Evolutionary conservation across 1,284 basidiomycete species (phyloP), one percentile per base, ranked within the genome.

Genomic region (Butyriboletus appendiculatus): DNA sequence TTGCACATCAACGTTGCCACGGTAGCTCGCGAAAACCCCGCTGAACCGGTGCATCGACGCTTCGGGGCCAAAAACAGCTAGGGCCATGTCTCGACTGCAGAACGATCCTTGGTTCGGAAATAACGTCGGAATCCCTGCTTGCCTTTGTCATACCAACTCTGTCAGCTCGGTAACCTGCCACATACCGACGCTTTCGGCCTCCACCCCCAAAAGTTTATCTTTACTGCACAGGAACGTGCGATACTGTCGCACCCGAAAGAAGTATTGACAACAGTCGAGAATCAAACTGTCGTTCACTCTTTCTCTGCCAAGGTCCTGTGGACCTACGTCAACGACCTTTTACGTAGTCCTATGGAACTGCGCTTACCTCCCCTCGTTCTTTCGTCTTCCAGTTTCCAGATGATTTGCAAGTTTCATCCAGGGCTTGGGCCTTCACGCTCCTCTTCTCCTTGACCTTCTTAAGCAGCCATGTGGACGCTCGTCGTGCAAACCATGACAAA

Each of bases 231-330:
- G 63, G 49, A 80, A 65, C 12, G 80, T 82, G 49, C 62, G 72
- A 42, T 72, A 67, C 52, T 58, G 66, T 42, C 65, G 71, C 24
- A 60, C 55, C 16, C 45, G 60, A 20, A 44, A 50, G 63, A 85
- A 89, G 66, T 82, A 87, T 58, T 76, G 69, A 62, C 84, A 87
- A 61, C 89, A 92, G 65, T 90, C 88, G 41, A 87, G 70, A 60
- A 92, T 90, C 30, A 84, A 69, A 45, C 77, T 75, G 63, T 92
- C 89, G 61, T 89, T 90, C 49, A 63, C 67, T 59, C 76, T 74
- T 53, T 76, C 76, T 34, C 48, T 56, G 18, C 59, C 60, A 16
- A 65, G 49, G 39, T 57, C 57, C 60, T 63, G 45, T 42, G 34
- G 30, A 40, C 33, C n/a, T 4, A 4, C 11, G 35, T 68, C 34